Conservation (phyloP, 179 eudicot genomes). For the Beta macrorhiza region DNA sequence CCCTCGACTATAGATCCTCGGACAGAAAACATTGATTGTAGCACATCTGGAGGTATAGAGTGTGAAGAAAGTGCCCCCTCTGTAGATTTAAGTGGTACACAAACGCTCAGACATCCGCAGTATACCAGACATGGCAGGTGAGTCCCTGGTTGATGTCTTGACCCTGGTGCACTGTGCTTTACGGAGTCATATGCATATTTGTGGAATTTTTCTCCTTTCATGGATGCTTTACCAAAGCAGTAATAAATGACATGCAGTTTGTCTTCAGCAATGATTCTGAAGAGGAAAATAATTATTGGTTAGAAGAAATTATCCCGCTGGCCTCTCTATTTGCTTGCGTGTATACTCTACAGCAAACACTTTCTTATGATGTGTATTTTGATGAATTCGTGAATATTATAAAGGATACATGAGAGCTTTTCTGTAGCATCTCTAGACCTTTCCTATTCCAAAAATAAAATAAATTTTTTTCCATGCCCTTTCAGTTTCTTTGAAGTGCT, state of each 20-base stretch:
- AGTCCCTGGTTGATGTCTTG: background rate
- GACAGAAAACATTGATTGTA: slow-evolving; percentile 45
- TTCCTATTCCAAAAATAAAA: background rate
- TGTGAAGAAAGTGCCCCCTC: slow-evolving; percentile 52
- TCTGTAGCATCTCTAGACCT: background rate
- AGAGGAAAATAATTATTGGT: background rate
- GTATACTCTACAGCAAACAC: background rate
- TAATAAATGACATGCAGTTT: background rate
- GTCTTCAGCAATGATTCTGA: background rate
- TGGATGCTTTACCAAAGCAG: background rate
- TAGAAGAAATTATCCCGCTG: background rate
- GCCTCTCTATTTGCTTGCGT: background rate
- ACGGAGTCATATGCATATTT: background rate
- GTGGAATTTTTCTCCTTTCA: background rate
- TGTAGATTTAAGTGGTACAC: slow-evolving; percentile 37
- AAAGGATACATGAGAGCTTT: background rate
- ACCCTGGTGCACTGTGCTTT: slow-evolving; percentile 6
- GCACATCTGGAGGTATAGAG: slow-evolving; percentile 57
- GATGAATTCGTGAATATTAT: background rate
- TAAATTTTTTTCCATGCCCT: background rate
- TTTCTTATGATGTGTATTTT: background rate
- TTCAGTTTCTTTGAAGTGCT: background rate
- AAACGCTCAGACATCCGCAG: slow-evolving; percentile 46
- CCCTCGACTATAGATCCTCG: slow-evolving; percentile 45
- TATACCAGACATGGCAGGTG: slow-evolving; percentile 67